Conservation (phyloP, 2,329 filamentous ascomycete genomes). For the Ascomycota sp. region DNA sequence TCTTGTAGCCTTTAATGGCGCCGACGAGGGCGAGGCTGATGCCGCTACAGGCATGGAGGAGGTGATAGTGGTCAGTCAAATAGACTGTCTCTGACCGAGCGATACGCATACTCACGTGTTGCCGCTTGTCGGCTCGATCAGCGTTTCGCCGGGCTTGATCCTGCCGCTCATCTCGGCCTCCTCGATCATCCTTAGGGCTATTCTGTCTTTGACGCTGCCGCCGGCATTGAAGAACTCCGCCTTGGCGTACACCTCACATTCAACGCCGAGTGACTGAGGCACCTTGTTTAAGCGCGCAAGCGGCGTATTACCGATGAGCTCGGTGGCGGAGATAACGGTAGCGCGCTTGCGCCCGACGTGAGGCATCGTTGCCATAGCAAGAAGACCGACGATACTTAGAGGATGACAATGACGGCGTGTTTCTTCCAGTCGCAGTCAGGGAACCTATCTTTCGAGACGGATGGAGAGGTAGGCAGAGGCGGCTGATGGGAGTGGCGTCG, state of each 20-base stretch:
- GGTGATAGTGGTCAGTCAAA: too few relatives aligned
- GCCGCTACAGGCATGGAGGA: constrained; percentile 31
- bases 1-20: constrained; percentile 93
- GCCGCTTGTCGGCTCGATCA: constrained; percentile 95
- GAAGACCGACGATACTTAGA: too few relatives aligned
- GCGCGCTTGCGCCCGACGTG: constrained; percentile 13
- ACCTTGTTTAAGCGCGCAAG: constrained; percentile 85
- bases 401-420: neutral
- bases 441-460: too few relatives aligned
- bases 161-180: constrained; percentile 77
- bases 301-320: constrained; percentile 92
- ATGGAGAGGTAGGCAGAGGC: too few relatives aligned
- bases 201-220: constrained; percentile 85
- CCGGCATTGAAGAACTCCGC: constrained; percentile 87
- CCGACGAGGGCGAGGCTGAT: constrained; percentile 88
- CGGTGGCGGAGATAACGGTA: constrained; percentile 43
- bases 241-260: constrained; percentile 78
- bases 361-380: constrained; percentile 9
- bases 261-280: constrained; percentile 73
- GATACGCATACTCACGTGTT: constrained; percentile 42
- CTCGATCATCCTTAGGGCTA: constrained; percentile 93
- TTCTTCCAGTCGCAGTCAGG: too few relatives aligned
- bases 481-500: too few relatives aligned
- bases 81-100: neutral
- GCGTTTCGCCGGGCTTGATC: constrained; percentile 89